Percentiles rank a stretch among this genome's conserved stretches.
Evolutionary conservation across 495 filamentous ascomycete genomes (phyloP).

Genomic region (Neurospora sp.): DNA sequence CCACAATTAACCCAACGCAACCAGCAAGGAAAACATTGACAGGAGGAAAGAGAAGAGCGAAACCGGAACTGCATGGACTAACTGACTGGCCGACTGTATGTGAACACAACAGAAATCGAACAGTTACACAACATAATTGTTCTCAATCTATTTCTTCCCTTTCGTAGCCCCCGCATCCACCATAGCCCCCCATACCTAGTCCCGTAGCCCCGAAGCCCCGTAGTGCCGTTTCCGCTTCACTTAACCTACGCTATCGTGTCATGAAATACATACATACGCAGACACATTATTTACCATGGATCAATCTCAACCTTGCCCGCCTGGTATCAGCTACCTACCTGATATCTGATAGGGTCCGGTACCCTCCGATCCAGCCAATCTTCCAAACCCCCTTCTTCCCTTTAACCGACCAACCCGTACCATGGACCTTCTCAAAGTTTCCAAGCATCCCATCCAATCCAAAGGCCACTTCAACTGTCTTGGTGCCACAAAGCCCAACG

Average conservation of each 20-base stretch:
- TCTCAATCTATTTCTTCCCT: background rate
- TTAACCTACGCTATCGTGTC: background rate
- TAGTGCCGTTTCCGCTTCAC: background rate
- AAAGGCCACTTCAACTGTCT: background rate
- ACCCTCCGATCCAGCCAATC: background rate
- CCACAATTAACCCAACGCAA: background rate
- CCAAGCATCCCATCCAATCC: background rate
- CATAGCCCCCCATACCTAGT: background rate
- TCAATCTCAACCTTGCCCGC: background rate
- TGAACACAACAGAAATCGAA: background rate
- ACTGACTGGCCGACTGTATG: background rate
- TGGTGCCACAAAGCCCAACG: background rate
- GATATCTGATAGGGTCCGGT: background rate
- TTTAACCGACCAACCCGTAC: background rate
- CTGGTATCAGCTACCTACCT: background rate
- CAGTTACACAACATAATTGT: background rate
- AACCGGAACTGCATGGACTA: background rate
- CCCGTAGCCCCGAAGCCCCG: background rate
- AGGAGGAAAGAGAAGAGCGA: background rate
- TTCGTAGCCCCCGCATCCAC: background rate
- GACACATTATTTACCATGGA: background rate
- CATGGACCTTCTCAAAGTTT: background rate
- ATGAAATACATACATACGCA: background rate
- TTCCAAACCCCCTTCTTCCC: background rate
- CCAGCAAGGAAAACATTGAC: background rate